Conservation (phyloP, 345 rosid species). For the Cardamine occulta region DNA sequence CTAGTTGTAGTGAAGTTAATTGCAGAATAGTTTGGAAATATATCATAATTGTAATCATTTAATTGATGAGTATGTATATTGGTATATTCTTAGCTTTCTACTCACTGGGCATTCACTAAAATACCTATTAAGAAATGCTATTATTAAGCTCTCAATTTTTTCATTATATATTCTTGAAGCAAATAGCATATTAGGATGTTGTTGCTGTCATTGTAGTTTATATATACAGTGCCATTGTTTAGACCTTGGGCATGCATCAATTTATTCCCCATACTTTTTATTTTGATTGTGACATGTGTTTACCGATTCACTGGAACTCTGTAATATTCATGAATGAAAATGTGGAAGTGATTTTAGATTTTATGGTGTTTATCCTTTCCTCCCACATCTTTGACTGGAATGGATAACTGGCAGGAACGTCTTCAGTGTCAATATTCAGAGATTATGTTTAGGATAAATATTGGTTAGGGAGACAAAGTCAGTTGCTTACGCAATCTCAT, state of each 20-base stretch:
- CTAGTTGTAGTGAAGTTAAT: constrained; percentile 16
- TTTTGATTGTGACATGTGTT: constrained; percentile 11
- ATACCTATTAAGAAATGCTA: constrained; percentile 4
- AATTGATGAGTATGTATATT: constrained; percentile 3
- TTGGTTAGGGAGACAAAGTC: constrained; percentile 3
- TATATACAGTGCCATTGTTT: not conserved
- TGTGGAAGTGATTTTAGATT: constrained; percentile 27
- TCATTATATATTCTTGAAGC: constrained; percentile 20
- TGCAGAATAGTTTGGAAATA: constrained; percentile 23
- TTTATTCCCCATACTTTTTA: not conserved
- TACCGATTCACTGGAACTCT: constrained; percentile 3
- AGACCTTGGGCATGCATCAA: constrained; percentile 11
- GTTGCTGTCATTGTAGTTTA: constrained; percentile 7
- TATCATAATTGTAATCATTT: constrained; percentile 16
- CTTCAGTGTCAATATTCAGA: constrained; percentile 12
- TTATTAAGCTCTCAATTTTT: constrained; percentile 14
- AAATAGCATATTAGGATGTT: not conserved
- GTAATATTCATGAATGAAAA: not conserved
- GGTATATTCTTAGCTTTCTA: constrained; percentile 33
- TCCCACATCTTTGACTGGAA: constrained; percentile 22
- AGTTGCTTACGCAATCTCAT: constrained; percentile 25
- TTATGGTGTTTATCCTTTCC: not conserved
- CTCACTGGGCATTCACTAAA: constrained; percentile 17
- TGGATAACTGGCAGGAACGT: constrained; percentile 10
- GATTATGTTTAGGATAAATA: constrained; percentile 5